A percentile compares a stretch with the other conserved stretches of the same genome.
These are phyloP conservation scores for Catenaria anguillulae DNA, from an alignment of 371 early-diverging fungal genomes.

Conservation along the genomic window DNA sequence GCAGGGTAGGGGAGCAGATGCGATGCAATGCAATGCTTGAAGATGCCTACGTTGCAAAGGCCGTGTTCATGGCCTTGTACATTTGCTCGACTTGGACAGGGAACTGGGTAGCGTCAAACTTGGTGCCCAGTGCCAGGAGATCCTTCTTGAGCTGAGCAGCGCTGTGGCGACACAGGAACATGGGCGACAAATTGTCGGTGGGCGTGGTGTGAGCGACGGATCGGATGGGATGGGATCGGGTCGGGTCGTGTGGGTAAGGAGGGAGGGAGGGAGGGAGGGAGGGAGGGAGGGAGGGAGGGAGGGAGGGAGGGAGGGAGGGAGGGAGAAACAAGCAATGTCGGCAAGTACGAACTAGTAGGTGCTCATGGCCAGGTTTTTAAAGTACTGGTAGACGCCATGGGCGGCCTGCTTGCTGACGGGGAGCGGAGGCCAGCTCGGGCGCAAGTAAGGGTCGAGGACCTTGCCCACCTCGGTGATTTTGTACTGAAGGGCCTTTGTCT, in stretches of 20 bases:
- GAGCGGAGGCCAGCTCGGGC: not conserved
- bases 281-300: too few relatives aligned
- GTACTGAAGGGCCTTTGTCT: too few relatives aligned
- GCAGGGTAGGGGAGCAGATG: not conserved
- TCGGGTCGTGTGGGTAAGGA: not conserved
- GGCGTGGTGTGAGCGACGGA: too few relatives aligned
- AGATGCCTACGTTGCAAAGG: conserved; percentile 14
- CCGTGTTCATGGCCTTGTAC: conserved; percentile 17
- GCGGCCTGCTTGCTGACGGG: not conserved
- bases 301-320: too few relatives aligned
- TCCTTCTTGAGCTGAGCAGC: too few relatives aligned
- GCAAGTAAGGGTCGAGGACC: not conserved
- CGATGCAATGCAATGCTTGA: not conserved
- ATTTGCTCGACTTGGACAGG: conserved; percentile 11
- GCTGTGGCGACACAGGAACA: too few relatives aligned
- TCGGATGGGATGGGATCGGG: not conserved
- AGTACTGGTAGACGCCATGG: not conserved
- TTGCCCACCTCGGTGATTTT: not conserved
- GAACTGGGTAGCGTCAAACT: conserved; percentile 7
- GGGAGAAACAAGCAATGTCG: too few relatives aligned
- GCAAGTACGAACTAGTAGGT: not conserved
- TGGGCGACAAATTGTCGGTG: too few relatives aligned
- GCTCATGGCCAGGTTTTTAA: not conserved
- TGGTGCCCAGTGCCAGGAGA: too few relatives aligned
- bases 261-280: too few relatives aligned